phyloP scores from a whole-genome alignment of 345 rosid genomes.

The Acer yangbiense region DNA sequence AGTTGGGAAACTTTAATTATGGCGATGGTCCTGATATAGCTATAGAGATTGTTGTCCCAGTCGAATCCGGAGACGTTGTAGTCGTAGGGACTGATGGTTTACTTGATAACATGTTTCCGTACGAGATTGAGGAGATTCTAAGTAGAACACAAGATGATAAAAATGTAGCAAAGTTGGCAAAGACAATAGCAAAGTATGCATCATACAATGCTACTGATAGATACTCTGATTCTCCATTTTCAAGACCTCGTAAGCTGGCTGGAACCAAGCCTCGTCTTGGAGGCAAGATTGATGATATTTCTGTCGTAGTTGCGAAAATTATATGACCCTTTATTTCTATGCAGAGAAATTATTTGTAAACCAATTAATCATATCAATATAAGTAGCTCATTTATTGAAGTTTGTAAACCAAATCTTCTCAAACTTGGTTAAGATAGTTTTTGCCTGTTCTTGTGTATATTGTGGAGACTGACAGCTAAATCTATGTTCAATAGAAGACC shows the following conservation, averaged over 20 bases:
- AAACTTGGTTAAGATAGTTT: too few relatives aligned
- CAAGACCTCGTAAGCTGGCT: not conserved
- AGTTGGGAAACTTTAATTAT: not conserved
- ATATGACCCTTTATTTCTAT: too few relatives aligned
- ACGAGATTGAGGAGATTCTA: not conserved
- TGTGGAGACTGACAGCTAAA: not conserved
- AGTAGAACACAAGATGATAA: not conserved
- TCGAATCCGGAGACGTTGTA: slow-evolving; percentile 24
- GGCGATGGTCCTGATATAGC: slow-evolving; percentile 2
- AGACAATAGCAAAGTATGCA: not conserved
- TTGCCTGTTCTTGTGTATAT: too few relatives aligned
- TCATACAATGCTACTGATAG: not conserved
- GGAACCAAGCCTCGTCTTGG: too few relatives aligned
- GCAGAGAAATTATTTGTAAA: too few relatives aligned
- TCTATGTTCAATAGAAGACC: not conserved
- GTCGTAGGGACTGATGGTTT: slow-evolving; percentile 19
- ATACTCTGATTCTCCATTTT: not conserved
- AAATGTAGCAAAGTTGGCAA: not conserved
- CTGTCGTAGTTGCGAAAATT: slow-evolving; percentile 17
- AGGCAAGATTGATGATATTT: slow-evolving; percentile 25
- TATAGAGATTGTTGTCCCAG: not conserved
- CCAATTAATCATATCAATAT: too few relatives aligned
- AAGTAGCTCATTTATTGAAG: too few relatives aligned
- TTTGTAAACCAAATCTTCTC: too few relatives aligned
- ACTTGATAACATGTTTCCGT: not conserved